Conservation (phyloP, 2,329 filamentous ascomycete genomes). For the Phyllosticta ampelicida region DNA sequence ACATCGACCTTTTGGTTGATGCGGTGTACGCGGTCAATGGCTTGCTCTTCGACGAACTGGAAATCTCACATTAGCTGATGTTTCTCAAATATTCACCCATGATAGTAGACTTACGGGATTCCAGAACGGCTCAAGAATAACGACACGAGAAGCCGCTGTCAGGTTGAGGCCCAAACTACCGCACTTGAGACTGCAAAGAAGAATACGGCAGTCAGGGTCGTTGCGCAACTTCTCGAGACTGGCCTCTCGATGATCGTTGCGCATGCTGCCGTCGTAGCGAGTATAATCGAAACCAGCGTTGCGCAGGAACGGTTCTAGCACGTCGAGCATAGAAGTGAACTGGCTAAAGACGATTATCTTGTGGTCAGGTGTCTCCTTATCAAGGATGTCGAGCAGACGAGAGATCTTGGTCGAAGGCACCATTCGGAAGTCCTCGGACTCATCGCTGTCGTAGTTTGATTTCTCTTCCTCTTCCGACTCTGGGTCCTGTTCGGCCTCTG, state of each 20-base stretch:
- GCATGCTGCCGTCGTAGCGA: conserved; percentile 92
- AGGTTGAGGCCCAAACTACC: conserved; percentile 88
- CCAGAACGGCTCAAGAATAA: conserved; percentile 97
- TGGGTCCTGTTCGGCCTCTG: conserved; percentile 27
- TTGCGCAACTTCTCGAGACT: conserved; percentile 67
- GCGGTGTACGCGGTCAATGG: conserved; percentile 96
- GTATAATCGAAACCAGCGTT: conserved; percentile 66
- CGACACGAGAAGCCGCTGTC: conserved; percentile 82
- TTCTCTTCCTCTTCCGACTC: conserved; percentile 21
- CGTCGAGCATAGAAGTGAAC: conserved; percentile 96
- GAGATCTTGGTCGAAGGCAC: conserved; percentile 83
- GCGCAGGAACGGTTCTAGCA: conserved; percentile 83
- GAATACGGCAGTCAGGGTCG: conserved; percentile 63
- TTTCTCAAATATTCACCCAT: neutral
- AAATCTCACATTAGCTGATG: conserved; percentile 12
- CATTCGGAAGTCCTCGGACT: conserved; percentile 34
- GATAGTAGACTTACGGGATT: conserved; percentile 57
- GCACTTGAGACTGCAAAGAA: conserved; percentile 90
- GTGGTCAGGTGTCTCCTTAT: conserved; percentile 66
- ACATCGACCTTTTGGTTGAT: conserved; percentile 94
- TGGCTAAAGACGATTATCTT: conserved; percentile 99
- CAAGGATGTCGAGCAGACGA: conserved; percentile 69
- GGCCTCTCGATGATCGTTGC: conserved; percentile 82
- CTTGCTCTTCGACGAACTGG: conserved; percentile 94
- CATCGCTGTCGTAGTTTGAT: conserved; percentile 27